A percentile compares a stretch with the other conserved stretches of the same genome.
phyloP scores from a whole-genome alignment of 1,139 yeast genomes.

The Geotrichum phurueaensis region DNA sequence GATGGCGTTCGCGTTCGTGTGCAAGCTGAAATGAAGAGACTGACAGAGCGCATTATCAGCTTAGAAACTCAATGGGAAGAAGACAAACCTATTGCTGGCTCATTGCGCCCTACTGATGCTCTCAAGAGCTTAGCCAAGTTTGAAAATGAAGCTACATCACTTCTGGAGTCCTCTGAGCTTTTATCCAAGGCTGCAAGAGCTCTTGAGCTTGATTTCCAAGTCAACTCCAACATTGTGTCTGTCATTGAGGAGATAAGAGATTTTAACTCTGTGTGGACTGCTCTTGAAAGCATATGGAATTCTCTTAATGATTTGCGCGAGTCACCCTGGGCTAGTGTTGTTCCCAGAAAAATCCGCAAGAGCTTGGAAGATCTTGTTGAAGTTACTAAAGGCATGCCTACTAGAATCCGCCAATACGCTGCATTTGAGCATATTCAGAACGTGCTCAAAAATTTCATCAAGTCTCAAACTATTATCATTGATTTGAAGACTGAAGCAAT shows the following conservation, averaged over 20 bases:
- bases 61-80: slow-evolving; percentile 44
- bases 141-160: slow-evolving; percentile 33
- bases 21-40: slow-evolving; percentile 39
- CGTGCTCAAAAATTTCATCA: slow-evolving; percentile 41
- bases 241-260: slow-evolving; percentile 51
- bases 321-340: slow-evolving; percentile 48
- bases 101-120: slow-evolving; percentile 47
- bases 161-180: slow-evolving; percentile 28
- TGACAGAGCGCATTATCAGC: slow-evolving; percentile 36
- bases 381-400: slow-evolving; percentile 50
- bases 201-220: slow-evolving; percentile 39
- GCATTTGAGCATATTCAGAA: slow-evolving; percentile 60
- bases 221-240: slow-evolving; percentile 33
- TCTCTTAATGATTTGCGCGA: slow-evolving; percentile 43
- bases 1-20: slow-evolving; percentile 43
- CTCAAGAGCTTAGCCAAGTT: slow-evolving; percentile 43
- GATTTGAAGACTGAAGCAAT: slow-evolving; percentile 55
- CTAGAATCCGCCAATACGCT: slow-evolving; percentile 57
- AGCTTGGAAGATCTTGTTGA: slow-evolving; percentile 49
- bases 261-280: slow-evolving; percentile 59
- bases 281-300: slow-evolving; percentile 53
- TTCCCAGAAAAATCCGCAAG: slow-evolving; percentile 45
- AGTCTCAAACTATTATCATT: slow-evolving; percentile 40
- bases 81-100: slow-evolving; percentile 47
- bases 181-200: slow-evolving; percentile 42